These are phyloP conservation scores for Tremella mesenterica DNA, from an alignment of 768 basidiomycete species.

Conservation along the genomic window DNA sequence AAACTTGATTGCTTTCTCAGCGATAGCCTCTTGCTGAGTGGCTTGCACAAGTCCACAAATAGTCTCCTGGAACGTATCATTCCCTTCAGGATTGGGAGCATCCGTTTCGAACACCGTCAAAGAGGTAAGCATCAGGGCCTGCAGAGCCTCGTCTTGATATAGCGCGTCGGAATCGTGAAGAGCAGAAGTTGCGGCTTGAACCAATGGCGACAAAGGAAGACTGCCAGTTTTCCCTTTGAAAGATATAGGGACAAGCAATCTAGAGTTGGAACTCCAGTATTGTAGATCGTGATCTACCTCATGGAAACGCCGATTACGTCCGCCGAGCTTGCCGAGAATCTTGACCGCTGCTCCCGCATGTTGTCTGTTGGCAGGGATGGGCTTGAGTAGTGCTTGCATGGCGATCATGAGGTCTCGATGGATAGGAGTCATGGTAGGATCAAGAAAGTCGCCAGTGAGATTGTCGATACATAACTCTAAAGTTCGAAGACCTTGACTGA, in stretches of 20 bases:
- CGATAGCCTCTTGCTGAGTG: constrained; percentile 11
- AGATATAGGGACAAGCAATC: constrained; percentile 62
- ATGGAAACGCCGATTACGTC: constrained; percentile 78
- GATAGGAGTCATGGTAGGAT: constrained; percentile 87
- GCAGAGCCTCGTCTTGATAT: constrained; percentile 46
- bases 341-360: constrained; percentile 91
- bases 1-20: constrained; percentile 59
- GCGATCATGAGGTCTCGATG: constrained; percentile 90
- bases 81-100: constrained; percentile 28
- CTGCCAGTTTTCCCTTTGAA: constrained; percentile 59
- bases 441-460: constrained; percentile 91
- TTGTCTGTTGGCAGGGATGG: constrained; percentile 71
- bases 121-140: constrained; percentile 58
- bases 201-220: constrained; percentile 61
- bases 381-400: constrained; percentile 80
- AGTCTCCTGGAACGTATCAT: constrained; percentile 20
- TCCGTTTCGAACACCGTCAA: constrained; percentile 62
- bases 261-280: constrained; percentile 61
- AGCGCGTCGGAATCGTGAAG: constrained; percentile 50
- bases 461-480: constrained; percentile 99
- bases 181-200: constrained; percentile 57
- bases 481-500: constrained; percentile 89
- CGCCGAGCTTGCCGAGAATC: constrained; percentile 92
- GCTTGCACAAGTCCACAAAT: constrained; percentile 34
- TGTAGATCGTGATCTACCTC: constrained; percentile 68